These are phyloP conservation scores for Gilbertella persicaria DNA, from an alignment of 371 early-diverging fungal species.

Conservation along the genomic window DNA sequence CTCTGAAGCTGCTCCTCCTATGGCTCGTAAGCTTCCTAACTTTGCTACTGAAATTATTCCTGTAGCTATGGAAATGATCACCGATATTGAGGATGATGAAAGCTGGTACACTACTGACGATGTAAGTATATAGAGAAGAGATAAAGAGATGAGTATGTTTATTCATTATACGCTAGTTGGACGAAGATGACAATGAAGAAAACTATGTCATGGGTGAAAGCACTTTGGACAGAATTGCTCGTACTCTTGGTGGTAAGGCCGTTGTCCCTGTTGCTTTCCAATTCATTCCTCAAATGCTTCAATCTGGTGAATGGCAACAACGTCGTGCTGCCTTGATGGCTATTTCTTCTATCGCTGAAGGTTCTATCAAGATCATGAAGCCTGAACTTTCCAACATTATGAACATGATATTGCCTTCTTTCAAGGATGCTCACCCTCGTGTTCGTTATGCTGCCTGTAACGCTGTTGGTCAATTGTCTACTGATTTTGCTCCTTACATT, in stretches of 20 bases:
- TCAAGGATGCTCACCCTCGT: constrained; percentile 92
- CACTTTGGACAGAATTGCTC: constrained; percentile 92
- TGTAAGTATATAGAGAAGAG: constrained; percentile 38
- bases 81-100: constrained; percentile 85
- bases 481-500: constrained; percentile 89
- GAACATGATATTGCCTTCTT: constrained; percentile 77
- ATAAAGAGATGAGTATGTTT: background rate
- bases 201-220: constrained; percentile 91
- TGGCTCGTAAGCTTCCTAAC: constrained; percentile 82
- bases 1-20: constrained; percentile 82
- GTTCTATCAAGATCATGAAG: constrained; percentile 91
- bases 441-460: constrained; percentile 97
- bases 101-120: constrained; percentile 89
- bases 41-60: constrained; percentile 81
- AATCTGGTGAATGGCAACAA: constrained; percentile 86
- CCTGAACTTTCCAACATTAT: constrained; percentile 86
- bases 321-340: constrained; percentile 95
- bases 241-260: constrained; percentile 85
- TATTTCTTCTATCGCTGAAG: constrained; percentile 95
- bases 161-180: constrained; percentile 49
- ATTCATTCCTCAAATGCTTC: constrained; percentile 87
- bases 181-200: constrained; percentile 88
- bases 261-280: constrained; percentile 89
- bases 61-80: constrained; percentile 89
- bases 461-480: constrained; percentile 94